These are phyloP conservation scores for Microcos paniculata DNA, from an alignment of 345 rosid species.

Conservation along the genomic window DNA sequence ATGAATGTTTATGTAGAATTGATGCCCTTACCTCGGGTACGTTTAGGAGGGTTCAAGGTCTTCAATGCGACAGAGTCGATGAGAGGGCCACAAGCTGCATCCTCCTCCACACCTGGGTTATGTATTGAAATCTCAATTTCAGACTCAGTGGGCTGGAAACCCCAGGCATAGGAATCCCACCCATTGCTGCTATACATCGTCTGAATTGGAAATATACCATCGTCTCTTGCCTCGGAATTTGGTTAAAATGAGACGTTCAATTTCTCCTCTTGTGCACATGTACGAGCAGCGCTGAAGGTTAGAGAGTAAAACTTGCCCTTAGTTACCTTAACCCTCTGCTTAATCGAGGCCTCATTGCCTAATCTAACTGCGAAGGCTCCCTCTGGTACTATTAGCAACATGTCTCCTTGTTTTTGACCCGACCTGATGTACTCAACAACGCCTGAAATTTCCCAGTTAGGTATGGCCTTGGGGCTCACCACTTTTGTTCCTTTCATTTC, in stretches of 20 bases:
- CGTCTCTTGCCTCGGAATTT: slow-evolving; percentile 36
- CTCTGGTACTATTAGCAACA: slow-evolving; percentile 77
- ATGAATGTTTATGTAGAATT: too few species aligned
- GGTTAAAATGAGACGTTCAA: slow-evolving; percentile 70
- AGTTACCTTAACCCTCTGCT: slow-evolving; percentile 52
- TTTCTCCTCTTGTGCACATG: slow-evolving; percentile 84
- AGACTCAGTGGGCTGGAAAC: slow-evolving; percentile 51
- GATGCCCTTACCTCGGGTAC: slow-evolving; percentile 31
- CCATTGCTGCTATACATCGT: slow-evolving; percentile 84
- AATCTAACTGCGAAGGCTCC: slow-evolving; percentile 68
- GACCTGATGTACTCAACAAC: slow-evolving; percentile 82
- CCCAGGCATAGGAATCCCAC: slow-evolving; percentile 87
- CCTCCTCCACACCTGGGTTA: slow-evolving; percentile 71
- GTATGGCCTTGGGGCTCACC: slow-evolving; percentile 47
- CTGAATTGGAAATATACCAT: slow-evolving; percentile 73
- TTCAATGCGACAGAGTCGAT: slow-evolving; percentile 66
- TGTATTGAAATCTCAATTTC: slow-evolving; percentile 54
- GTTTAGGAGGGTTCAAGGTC: slow-evolving; percentile 46
- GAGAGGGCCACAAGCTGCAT: slow-evolving; percentile 83
- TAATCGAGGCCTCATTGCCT: slow-evolving; percentile 77
- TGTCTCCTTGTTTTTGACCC: slow-evolving; percentile 86
- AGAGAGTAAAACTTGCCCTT: slow-evolving; percentile 52
- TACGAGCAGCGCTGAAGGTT: slow-evolving; percentile 73
- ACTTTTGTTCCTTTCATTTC: slow-evolving; percentile 68
- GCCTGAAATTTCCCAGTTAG: slow-evolving; percentile 73